A percentile compares a stretch with the other conserved stretches of the same genome.
These are phyloP conservation scores for Russula earlei DNA, from an alignment of 768 basidiomycete species.

Conservation along the genomic window DNA sequence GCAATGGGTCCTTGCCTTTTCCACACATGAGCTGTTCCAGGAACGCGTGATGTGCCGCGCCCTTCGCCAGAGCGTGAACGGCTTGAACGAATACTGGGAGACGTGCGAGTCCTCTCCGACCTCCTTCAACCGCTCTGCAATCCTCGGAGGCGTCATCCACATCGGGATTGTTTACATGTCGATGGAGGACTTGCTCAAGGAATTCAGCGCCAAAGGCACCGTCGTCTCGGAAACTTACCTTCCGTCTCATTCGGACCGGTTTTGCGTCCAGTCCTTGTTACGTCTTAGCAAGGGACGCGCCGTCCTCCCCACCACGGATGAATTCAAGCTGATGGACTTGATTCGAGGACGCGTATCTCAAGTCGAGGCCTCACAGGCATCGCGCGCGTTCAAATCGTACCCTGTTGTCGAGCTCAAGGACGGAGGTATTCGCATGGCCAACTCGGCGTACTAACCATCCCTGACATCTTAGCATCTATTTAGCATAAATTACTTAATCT, in stretches of 20 bases:
- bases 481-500: no score
- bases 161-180: rapidly evolving
- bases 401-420: no score
- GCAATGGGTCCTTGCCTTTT: neutral
- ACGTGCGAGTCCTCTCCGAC: neutral
- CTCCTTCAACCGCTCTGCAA: neutral
- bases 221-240: no score
- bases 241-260: neutral
- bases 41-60: neutral
- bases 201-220: neutral
- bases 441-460: no score
- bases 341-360: no score
- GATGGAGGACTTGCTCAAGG: neutral
- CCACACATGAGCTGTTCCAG: neutral
- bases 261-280: neutral
- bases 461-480: no score
- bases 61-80: neutral
- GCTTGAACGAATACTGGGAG: neutral
- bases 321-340: no score
- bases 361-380: no score
- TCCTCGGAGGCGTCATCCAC: neutral
- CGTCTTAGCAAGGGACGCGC: no score
- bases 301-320: neutral
- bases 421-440: no score
- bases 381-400: no score